Evolutionary conservation across 345 rosid species (phyloP), one percentile per base, ranked within the genome.

Genomic region (Salix koriyanagi): DNA sequence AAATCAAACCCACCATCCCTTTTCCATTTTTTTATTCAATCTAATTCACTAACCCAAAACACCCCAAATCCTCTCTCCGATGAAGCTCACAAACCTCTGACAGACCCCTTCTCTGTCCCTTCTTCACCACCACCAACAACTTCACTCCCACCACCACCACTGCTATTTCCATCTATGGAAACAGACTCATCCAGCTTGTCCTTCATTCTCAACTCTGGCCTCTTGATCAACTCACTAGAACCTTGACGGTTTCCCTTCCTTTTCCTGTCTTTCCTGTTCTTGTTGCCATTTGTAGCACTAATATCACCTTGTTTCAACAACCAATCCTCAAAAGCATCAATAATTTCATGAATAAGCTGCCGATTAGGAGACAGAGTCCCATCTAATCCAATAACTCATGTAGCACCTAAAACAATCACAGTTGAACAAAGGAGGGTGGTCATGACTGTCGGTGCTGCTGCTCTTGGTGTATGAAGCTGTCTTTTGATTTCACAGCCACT

Each of bases 341-440:
- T 88, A 77, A 91, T 89, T 75, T 91, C 90, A 12, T 94, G 97
- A 52, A 93, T 93, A 21, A 90, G 88, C 72, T 93, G 88, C n/a
- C 95, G 86, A 69, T 87, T 90, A 7, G 95, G 92, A 2, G 98
- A 93, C 18, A n/a, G 86, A 72, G 77, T 91, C 98, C 98, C 98
- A 93, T 74, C 91, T 79, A 75, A 84, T 87, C 97, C 98, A 93
- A 81, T 86, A 93, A 75, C 92, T 88, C 81, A 83, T 90, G 73
- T 93, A 93, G 72, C 98, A 93, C 77, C 86, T 75, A 69, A 93
- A 93, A 42, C 98, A 91, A 83, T 88, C 89, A 26, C 98, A 93
- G 86, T 69, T 69, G 39, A 93, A 93, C 32, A 77, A 68, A 39
- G 92, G 88, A 1, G 89, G 85, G 77, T 91, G 97, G 41, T 81